Conservation (phyloP, 2,329 filamentous ascomycete species). For the Gremmenia infestans region DNA sequence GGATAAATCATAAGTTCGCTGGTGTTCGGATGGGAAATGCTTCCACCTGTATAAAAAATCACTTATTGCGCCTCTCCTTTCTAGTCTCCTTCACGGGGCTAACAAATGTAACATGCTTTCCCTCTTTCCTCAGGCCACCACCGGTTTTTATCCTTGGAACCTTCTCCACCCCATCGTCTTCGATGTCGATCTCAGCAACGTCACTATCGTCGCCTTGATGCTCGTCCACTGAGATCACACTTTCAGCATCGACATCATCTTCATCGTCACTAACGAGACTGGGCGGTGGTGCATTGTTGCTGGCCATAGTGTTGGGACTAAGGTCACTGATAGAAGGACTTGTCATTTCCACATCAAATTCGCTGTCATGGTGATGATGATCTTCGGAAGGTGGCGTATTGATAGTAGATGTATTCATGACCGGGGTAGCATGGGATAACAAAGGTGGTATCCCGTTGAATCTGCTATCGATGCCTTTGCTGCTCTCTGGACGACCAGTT, state of each 20-base stretch:
- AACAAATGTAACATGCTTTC: constrained; percentile 34
- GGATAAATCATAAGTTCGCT: not conserved
- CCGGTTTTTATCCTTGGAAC: constrained; percentile 22
- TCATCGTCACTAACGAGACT: constrained; percentile 78
- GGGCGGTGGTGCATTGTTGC: constrained; percentile 62
- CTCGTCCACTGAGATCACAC: constrained; percentile 39
- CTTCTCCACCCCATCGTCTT: constrained; percentile 40
- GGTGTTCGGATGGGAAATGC: not conserved
- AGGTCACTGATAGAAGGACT: constrained; percentile 56
- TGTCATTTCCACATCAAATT: constrained; percentile 32
- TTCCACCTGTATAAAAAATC: not conserved
- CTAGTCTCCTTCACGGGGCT: constrained; percentile 26
- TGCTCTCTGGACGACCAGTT: constrained; percentile 48
- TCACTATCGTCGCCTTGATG: constrained; percentile 53
- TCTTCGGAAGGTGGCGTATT: constrained; percentile 19
- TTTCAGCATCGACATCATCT: constrained; percentile 57
- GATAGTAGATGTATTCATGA: constrained; percentile 17
- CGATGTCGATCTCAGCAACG: constrained; percentile 57
- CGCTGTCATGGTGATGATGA: constrained; percentile 12
- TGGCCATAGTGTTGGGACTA: constrained; percentile 64
- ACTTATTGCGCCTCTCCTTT: constrained; percentile 16
- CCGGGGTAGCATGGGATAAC: constrained; percentile 32
- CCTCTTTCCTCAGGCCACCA: constrained; percentile 28
- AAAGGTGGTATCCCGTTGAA: constrained; percentile 38
- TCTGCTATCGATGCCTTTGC: constrained; percentile 46